phyloP scores from a whole-genome alignment of 441 rosid genomes.

The Populus trichocarpa region DNA sequence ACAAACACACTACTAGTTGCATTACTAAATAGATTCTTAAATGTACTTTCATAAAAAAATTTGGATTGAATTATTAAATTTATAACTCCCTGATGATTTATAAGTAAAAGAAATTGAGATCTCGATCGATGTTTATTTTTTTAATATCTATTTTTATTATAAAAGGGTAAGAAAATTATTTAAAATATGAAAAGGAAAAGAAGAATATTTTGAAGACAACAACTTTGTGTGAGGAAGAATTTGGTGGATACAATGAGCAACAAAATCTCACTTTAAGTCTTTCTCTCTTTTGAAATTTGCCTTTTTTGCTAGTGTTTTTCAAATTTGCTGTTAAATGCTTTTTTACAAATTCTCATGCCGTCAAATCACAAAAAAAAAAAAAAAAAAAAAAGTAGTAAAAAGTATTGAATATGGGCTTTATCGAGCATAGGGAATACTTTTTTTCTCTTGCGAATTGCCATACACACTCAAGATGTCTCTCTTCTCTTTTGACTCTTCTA shows the following conservation, averaged over 20 bases:
- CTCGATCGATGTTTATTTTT: too few species aligned
- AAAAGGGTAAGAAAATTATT: too few species aligned
- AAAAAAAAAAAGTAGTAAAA: constrained; percentile 9
- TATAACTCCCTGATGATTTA: not conserved
- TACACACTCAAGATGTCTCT: constrained; percentile 35
- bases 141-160: too few species aligned
- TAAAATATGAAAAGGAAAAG: too few species aligned
- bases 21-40: too few species aligned
- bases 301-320: constrained; percentile 9
- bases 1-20: fast-evolving
- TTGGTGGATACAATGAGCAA: constrained; percentile 5
- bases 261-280: constrained; percentile 18
- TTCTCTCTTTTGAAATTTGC: constrained; percentile 17
- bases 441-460: constrained; percentile 1
- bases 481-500: constrained; percentile 35
- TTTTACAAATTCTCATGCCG: constrained; percentile 17
- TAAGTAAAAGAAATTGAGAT: too few species aligned
- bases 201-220: not conserved
- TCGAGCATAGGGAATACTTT: constrained; percentile 37
- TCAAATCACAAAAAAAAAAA: constrained; percentile 1
- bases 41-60: too few species aligned
- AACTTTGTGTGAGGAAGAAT: not conserved
- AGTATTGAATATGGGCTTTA: constrained; percentile 25
- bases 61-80: not conserved
- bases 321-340: constrained; percentile 23